phyloP scores from a whole-genome alignment of 768 basidiomycete genomes.

The Suillus occidentalis region DNA sequence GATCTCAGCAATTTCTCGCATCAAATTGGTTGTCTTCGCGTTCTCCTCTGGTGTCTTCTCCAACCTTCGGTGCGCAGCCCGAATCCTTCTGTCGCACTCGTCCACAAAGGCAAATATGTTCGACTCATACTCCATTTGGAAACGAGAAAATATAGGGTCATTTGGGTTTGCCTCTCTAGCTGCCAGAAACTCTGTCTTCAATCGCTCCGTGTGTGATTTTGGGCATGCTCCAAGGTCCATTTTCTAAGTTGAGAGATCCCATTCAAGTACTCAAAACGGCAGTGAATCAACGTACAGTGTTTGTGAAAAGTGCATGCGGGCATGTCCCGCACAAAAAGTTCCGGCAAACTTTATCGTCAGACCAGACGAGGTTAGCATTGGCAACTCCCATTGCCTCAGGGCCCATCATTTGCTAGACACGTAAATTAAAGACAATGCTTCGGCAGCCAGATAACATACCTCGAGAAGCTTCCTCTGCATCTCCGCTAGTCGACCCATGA shows the following conservation, averaged over 20 bases:
- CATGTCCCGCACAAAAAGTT: constrained; percentile 99
- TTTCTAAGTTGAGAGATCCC: constrained; percentile 52
- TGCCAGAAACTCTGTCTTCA: constrained; percentile 86
- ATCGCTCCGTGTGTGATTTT: constrained; percentile 91
- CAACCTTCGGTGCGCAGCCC: constrained; percentile 88
- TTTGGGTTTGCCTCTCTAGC: constrained; percentile 73
- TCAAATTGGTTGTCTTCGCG: constrained; percentile 96
- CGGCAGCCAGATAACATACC: constrained; percentile 38
- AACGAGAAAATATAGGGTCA: constrained; percentile 80
- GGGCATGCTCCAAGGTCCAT: constrained; percentile 99
- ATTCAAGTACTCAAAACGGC: neutral
- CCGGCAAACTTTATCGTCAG: constrained; percentile 96
- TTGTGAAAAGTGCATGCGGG: constrained; percentile 95
- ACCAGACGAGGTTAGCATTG: constrained; percentile 90
- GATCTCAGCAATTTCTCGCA: constrained; percentile 99
- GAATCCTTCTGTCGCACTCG: constrained; percentile 96
- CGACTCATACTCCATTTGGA: constrained; percentile 94
- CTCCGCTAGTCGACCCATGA: constrained; percentile 93
- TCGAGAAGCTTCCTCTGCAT: constrained; percentile 93
- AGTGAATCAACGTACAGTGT: constrained; percentile 68
- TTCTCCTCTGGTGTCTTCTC: constrained; percentile 99
- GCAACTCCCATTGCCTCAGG: constrained; percentile 98
- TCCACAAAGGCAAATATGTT: constrained; percentile 97
- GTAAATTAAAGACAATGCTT: constrained; percentile 5
- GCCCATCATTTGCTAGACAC: constrained; percentile 97